phyloP scores from a whole-genome alignment of 179 eudicot genomes.

The Monotropa hypopitys region DNA sequence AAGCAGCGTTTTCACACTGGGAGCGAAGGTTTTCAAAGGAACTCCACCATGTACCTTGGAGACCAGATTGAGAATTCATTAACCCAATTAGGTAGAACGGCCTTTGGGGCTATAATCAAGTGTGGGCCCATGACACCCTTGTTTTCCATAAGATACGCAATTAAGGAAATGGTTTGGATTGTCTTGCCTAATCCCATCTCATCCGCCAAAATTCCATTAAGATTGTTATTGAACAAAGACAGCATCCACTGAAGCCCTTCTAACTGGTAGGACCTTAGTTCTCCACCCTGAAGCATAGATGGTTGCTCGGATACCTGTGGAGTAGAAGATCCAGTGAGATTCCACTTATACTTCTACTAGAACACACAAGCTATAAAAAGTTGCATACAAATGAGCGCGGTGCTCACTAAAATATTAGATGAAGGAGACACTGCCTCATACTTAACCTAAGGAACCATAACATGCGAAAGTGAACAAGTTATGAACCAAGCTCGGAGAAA shows the following conservation, averaged over 20 bases:
- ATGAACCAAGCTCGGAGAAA: too few relatives aligned
- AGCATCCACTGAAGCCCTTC: slow-evolving; percentile 99
- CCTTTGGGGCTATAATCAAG: slow-evolving; percentile 96
- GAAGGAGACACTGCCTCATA: background rate
- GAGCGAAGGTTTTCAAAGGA: background rate
- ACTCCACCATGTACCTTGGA: slow-evolving; percentile 50
- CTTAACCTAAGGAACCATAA: background rate
- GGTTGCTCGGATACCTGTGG: slow-evolving; percentile 96
- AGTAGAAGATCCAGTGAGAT: slow-evolving; percentile 5
- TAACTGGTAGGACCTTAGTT: slow-evolving; percentile 81
- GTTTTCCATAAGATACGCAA: slow-evolving; percentile 84
- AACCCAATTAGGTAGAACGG: slow-evolving; percentile 94
- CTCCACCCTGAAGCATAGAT: slow-evolving; percentile 96
- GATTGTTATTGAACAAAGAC: slow-evolving; percentile 87
- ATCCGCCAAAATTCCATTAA: slow-evolving; percentile 96
- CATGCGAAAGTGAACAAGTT: background rate
- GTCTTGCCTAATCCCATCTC: slow-evolving; percentile 99
- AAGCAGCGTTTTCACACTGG: background rate
- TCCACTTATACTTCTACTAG: background rate
- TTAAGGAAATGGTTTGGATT: slow-evolving; percentile 82
- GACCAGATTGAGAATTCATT: slow-evolving; percentile 83
- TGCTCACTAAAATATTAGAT: background rate
- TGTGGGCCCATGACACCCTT: slow-evolving; percentile 93
- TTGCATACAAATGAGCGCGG: background rate
- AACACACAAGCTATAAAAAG: background rate